These are phyloP conservation scores for Phytophthora sp. DNA, from an alignment of 352 stramenopile genomes.

Conservation along the genomic window DNA sequence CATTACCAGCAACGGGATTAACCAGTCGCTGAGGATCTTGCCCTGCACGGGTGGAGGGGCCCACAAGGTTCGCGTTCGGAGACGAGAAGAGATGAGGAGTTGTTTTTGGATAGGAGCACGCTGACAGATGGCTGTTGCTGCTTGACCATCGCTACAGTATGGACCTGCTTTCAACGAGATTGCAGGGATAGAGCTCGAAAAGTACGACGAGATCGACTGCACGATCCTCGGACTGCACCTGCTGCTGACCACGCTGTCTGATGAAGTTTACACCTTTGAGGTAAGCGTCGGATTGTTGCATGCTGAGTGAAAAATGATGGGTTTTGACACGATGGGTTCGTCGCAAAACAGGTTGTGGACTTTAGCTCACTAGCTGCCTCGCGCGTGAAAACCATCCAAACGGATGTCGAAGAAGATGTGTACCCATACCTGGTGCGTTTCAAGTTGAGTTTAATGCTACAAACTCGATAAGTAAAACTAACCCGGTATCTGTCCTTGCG, in stretches of 20 bases:
- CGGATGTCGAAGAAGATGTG: slow-evolving; percentile 78
- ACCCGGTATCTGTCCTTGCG: neutral
- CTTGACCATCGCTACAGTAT: slow-evolving; percentile 48
- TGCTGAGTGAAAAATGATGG: neutral
- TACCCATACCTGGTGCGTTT: slow-evolving; percentile 84
- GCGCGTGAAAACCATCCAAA: slow-evolving; percentile 79
- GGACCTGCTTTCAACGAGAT: slow-evolving; percentile 70
- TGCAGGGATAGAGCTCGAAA: slow-evolving; percentile 84
- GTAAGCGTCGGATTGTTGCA: slow-evolving; percentile 35
- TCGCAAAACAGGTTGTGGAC: slow-evolving; percentile 68
- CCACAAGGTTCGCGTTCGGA: slow-evolving; percentile 67
- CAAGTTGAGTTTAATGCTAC: neutral
- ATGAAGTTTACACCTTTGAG: slow-evolving; percentile 99
- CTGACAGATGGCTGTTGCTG: neutral
- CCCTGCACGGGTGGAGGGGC: slow-evolving; percentile 84
- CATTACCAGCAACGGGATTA: slow-evolving; percentile 75
- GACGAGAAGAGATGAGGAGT: neutral
- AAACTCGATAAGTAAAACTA: neutral
- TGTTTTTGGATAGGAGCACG: neutral
- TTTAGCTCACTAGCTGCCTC: slow-evolving; percentile 77
- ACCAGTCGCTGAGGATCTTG: slow-evolving; percentile 80
- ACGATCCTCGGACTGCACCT: slow-evolving; percentile 98
- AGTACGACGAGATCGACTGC: slow-evolving; percentile 96
- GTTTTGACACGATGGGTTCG: slow-evolving; percentile 9
- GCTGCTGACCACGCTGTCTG: slow-evolving; percentile 93